A percentile compares a stretch with the other conserved stretches of the same genome.
Conservation (phyloP, 129 eudicot genomes). For the Centaurea solstitialis region DNA sequence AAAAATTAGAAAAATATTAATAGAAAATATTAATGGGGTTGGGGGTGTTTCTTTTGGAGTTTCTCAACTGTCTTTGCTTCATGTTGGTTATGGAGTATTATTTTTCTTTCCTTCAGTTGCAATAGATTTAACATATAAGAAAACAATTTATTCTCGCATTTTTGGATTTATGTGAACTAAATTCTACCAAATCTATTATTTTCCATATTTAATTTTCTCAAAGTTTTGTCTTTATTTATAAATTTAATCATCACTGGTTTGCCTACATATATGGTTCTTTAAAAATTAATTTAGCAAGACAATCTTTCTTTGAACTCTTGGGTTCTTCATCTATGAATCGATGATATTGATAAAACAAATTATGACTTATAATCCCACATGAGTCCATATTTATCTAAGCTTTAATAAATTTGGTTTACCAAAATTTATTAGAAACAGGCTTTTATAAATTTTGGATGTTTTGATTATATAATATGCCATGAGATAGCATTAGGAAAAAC, state of each 20-base stretch:
- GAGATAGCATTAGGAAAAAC: not conserved
- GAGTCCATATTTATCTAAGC: no score
- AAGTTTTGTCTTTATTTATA: not conserved
- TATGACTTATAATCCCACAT: no score
- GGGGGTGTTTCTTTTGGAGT: slow-evolving; percentile 7
- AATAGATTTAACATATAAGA: not conserved
- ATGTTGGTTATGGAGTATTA: not conserved
- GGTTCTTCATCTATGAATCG: not conserved
- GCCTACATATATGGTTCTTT: not conserved
- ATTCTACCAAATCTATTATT: not conserved
- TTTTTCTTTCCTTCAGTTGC: not conserved
- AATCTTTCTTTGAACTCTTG: not conserved
- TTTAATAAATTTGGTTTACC: no score
- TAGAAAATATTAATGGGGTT: not conserved
- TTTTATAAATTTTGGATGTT: not conserved
- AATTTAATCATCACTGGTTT: not conserved
- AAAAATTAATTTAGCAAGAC: not conserved
- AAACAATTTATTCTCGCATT: not conserved
- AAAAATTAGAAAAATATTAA: not conserved
- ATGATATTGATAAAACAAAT: no score
- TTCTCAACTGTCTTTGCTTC: slow-evolving; percentile 13
- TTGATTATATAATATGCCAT: not conserved
- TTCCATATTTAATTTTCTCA: not conserved
- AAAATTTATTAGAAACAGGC: no score
- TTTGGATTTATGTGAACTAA: slow-evolving; percentile 1